Base-by-base conservation (phyloP, 148 eudicot species). In the Heliamphora exappendiculata region DNA sequence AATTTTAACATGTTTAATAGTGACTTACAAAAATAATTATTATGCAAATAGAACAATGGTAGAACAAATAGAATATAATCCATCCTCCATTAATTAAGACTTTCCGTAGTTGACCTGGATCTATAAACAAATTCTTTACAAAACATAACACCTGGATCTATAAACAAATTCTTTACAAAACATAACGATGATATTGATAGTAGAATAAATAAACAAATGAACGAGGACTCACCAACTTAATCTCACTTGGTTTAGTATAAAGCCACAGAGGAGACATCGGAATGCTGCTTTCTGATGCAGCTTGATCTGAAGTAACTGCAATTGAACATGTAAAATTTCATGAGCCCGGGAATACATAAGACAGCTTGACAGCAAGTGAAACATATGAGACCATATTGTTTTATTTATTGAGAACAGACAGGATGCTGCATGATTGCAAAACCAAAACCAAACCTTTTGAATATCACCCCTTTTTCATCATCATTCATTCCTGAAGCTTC, bases 201-300 rank as follows among this genome's bases (percentile, higher is more conserved):
- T n/a, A n/a, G n/a, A n/a, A n/a, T n/a, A n/a, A n/a, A n/a, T n/a
- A n/a, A n/a, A n/a, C n/a, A n/a, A n/a, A n/a, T n/a, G n/a, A n/a
- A n/a, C n/a, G n/a, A n/a, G n/a, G n/a, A 79, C 88, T 64, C 75
- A 92, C 97, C 88, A 80, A 78, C 87, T 92, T 94, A 55, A 86
- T 67, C 62, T 94, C 98, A 34, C 70, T 86, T 39, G 92, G 90
- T 84, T 91, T 94, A 58, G 92, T 78, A 74, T 94, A 88, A 77
- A 94, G 94, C 98, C 98, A 94, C 74, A 92, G 98, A 4, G 98
- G 97, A 66, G 98, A 94, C 85, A 94, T 77, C 17, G 98, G 98
- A 74, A 94, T 94, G 93, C 81, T 88, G 85, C 83, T 94, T 72
- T 94, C 98, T 3, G 88, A 80, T 28, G 81, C 84, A 28, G 82